phyloP scores from a whole-genome alignment of 2,329 filamentous ascomycete genomes.

The Bipolaris gigantea region DNA sequence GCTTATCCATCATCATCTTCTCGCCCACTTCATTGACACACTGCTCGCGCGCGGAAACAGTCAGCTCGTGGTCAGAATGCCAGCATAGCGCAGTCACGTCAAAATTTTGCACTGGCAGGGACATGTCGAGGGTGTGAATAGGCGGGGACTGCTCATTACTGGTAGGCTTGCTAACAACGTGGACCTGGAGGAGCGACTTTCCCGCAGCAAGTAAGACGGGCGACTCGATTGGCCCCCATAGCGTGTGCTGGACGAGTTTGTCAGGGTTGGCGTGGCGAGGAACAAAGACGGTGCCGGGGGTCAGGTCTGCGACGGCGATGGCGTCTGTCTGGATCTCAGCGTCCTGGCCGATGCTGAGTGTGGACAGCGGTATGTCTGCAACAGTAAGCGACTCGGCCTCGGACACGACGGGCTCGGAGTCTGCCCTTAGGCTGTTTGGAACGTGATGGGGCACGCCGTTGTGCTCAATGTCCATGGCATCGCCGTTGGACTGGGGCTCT shows the following conservation, averaged over 20 bases:
- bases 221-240: constrained; percentile 39
- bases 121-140: constrained; percentile 28
- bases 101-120: constrained; percentile 36
- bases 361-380: constrained; percentile 44
- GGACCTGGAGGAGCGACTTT: constrained; percentile 40
- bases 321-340: constrained; percentile 44
- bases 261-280: constrained; percentile 27
- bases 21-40: constrained; percentile 43
- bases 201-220: constrained; percentile 42
- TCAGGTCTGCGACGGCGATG: constrained; percentile 36
- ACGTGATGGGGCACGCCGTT: constrained; percentile 36
- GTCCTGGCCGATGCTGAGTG: constrained; percentile 44
- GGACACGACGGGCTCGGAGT: constrained; percentile 42
- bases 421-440: constrained; percentile 36
- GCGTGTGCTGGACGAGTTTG: constrained; percentile 37
- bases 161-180: constrained; percentile 30
- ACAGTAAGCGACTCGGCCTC: constrained; percentile 45
- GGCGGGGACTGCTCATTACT: constrained; percentile 7
- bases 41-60: constrained; percentile 41
- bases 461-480: constrained; percentile 52
- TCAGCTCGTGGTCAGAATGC: constrained; percentile 39
- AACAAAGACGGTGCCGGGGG: constrained; percentile 35
- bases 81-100: constrained; percentile 43
- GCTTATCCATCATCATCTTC: constrained; percentile 43
- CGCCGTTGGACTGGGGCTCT: constrained; percentile 47